phyloP scores from a whole-genome alignment of 78 protist genomes.

The slime mould (Dictyostelium discoideum) region DNA sequence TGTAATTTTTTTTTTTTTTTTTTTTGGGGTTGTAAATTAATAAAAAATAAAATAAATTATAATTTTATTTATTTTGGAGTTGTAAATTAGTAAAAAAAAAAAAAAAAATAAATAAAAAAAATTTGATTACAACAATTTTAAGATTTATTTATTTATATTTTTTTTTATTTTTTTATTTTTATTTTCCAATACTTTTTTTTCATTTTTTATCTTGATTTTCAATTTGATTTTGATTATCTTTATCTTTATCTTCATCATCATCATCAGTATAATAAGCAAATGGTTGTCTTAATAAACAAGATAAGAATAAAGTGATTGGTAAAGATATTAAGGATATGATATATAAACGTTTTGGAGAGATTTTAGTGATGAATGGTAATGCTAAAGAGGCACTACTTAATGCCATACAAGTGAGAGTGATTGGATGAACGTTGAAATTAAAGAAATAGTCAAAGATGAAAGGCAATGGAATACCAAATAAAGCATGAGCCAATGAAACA shows the following conservation, averaged over 20 bases:
- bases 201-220: background rate
- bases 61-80: too few relatives aligned
- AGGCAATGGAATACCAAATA: slow-evolving; percentile 39
- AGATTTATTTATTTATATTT: background rate
- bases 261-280: slow-evolving; percentile 22
- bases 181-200: background rate
- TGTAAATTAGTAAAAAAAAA: too few relatives aligned
- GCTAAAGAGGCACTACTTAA: background rate
- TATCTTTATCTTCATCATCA: slow-evolving; percentile 7
- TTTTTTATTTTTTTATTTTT: background rate
- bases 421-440: slow-evolving; percentile 4
- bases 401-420: background rate
- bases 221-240: background rate
- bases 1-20: too few relatives aligned
- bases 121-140: too few relatives aligned
- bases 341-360: background rate
- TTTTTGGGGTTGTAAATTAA: too few relatives aligned
- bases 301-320: slow-evolving; percentile 32
- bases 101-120: too few relatives aligned
- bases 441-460: background rate
- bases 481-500: slow-evolving; percentile 25
- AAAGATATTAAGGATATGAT: slow-evolving; percentile 23
- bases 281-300: slow-evolving; percentile 31
- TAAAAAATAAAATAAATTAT: too few relatives aligned
- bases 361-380: background rate